Base-by-base conservation (phyloP, 1,284 basidiomycete species). In the Bondarzewia mesenterica region DNA sequence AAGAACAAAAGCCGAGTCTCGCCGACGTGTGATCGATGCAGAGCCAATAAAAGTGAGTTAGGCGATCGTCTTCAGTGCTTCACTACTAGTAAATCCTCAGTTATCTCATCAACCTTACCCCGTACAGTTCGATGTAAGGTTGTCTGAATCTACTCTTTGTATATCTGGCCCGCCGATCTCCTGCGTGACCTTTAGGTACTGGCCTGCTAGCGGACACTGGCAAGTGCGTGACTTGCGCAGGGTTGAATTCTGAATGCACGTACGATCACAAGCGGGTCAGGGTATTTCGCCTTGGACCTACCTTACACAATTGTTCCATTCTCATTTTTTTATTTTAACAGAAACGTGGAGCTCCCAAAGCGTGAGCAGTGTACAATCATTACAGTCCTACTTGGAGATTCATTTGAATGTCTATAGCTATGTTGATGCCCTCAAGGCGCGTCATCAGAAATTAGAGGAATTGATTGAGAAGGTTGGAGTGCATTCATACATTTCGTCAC, bases 361-460 rank as follows among this genome's bases (percentile, higher is more conserved):
- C 38, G 38, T 40, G 41, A 44, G 53, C n/a, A n/a, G n/a, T n/a
- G n/a, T n/a, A n/a, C n/a, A n/a, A n/a, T n/a, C n/a, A n/a, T n/a
- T n/a, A n/a, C n/a, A n/a, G n/a, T n/a, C n/a, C n/a, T n/a, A n/a
- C n/a, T 50, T 54, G 37, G 7, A 7, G 21, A 22, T 7, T 5
- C 4, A 10, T 43, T 14, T 39, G 2, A 10, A 10, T 54, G 12
- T 16, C 21, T 18, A 4, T 54, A 85, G 82, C 39, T 85, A 87
- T 60, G 75, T 89, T 18, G 86, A 90, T 54, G 76, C 71, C 22
- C 66, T 91, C 7, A 87, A 91, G 61, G 80, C 72, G 52, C 72
- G 87, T 7, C 67, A 89, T 14, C 77, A 80, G 50, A 80, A 82
- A 54, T 74, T 90, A 68, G 86, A 91, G 59, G 74, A 69, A n/a